Percentiles rank a stretch among this genome's conserved stretches.
phyloP scores from a whole-genome alignment of 768 basidiomycete genomes.

The Floccularia luteovirens region DNA sequence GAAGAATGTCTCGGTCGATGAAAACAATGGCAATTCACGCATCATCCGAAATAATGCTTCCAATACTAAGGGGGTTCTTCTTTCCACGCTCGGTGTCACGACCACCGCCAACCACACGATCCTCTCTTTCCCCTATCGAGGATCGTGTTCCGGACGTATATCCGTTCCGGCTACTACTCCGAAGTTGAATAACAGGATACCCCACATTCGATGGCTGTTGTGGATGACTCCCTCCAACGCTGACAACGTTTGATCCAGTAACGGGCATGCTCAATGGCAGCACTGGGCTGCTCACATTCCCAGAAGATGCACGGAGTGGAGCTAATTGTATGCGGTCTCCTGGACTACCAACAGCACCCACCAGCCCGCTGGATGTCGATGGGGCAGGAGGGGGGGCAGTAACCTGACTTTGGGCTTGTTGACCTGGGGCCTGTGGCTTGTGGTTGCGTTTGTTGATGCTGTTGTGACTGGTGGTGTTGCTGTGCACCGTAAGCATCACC shows the following conservation, averaged over 20 bases:
- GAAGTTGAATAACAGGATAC: conserved; percentile 25
- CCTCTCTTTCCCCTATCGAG: conserved; percentile 10
- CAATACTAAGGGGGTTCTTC: conserved; percentile 65
- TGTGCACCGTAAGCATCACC: conserved; percentile 2
- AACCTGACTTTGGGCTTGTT: conserved; percentile 4
- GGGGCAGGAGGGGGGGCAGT: conserved; percentile 3
- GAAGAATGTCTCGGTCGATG: too few relatives aligned
- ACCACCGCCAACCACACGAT: conserved; percentile 11
- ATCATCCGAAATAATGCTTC: conserved; percentile 61
- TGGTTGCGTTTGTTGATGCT: conserved; percentile 14
- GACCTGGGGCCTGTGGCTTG: conserved; percentile 8
- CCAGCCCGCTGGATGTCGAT: conserved; percentile 8
- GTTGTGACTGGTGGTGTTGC: conserved; percentile 12
- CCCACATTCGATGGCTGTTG: conserved; percentile 6
- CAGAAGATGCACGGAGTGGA: conserved; percentile 29
- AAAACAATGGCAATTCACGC: conserved; percentile 3
- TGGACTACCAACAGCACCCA: conserved; percentile 12
- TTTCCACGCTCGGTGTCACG: conserved; percentile 25
- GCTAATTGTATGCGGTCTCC: conserved; percentile 48
- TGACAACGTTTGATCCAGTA: background rate
- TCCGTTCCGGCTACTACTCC: conserved; percentile 22
- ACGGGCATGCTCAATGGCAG: conserved; percentile 6
- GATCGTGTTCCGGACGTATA: conserved; percentile 6
- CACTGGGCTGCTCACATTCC: conserved; percentile 9
- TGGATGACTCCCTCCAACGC: conserved; percentile 2